Conservation (phyloP, 2,329 filamentous ascomycete species). For the Alternaria gansuensis region DNA sequence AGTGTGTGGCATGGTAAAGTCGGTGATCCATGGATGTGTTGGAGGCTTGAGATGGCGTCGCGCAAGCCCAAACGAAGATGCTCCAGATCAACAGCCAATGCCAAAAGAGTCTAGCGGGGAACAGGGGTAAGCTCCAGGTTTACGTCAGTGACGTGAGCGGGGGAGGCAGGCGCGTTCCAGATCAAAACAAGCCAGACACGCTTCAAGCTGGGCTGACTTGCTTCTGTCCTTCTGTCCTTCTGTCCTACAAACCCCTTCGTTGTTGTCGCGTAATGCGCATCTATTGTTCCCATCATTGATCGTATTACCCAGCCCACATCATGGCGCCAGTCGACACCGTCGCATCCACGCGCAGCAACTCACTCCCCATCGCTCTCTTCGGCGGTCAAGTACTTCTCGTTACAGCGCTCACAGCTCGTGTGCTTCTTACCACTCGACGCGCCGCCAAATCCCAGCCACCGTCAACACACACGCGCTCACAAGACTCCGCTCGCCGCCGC, state of each 20-base stretch:
- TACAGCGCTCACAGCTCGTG: constrained; percentile 40
- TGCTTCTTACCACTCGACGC: constrained; percentile 43
- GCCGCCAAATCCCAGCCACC: constrained; percentile 48
- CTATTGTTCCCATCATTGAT: constrained; percentile 13
- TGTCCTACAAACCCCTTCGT: constrained; percentile 5
- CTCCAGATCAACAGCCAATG: constrained; percentile 32
- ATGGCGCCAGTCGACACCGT: constrained; percentile 52
- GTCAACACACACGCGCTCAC: constrained; percentile 45
- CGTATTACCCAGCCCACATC: constrained; percentile 13
- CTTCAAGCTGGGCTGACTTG: constrained; percentile 7
- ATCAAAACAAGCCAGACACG: constrained; percentile 37
- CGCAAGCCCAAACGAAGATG: constrained; percentile 17
- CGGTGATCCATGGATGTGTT: neutral
- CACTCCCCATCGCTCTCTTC: constrained; percentile 46
- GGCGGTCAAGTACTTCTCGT: constrained; percentile 45
- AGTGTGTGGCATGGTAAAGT: constrained; percentile 39
- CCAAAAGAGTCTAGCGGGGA: constrained; percentile 21
- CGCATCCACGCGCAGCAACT: constrained; percentile 44
- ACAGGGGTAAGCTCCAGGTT: constrained; percentile 21
- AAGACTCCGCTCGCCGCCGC: constrained; percentile 43
- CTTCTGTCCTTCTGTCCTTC: neutral
- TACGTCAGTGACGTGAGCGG: constrained; percentile 40
- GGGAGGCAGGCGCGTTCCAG: constrained; percentile 37
- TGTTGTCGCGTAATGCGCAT: constrained; percentile 28
- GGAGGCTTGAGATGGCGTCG: constrained; percentile 18